These are phyloP conservation scores for Erythrophleum ivorense DNA, from an alignment of 331 rosid species.

Conservation along the genomic window DNA sequence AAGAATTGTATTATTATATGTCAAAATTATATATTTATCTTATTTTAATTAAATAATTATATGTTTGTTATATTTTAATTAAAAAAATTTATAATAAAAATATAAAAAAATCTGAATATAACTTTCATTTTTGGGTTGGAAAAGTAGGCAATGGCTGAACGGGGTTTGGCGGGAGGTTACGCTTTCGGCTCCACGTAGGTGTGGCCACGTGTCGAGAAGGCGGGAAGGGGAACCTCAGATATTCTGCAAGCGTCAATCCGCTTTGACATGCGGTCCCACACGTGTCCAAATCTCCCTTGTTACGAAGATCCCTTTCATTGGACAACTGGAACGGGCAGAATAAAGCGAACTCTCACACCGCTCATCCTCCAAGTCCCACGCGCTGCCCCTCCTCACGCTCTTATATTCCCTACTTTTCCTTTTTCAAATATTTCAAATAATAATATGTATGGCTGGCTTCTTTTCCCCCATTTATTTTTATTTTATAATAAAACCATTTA, in stretches of 20 bases:
- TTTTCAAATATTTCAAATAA: background rate
- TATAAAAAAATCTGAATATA: too few relatives aligned
- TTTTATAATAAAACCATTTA: too few relatives aligned
- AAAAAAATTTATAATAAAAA: too few relatives aligned
- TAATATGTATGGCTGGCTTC: too few relatives aligned
- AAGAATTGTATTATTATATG: too few relatives aligned
- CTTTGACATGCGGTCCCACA: conserved; percentile 39
- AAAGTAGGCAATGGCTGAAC: background rate
- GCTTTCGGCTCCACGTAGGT: conserved; percentile 7
- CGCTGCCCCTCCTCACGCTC: conserved; percentile 31
- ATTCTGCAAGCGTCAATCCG: conserved; percentile 21
- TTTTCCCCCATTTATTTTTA: too few relatives aligned
- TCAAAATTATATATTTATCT: too few relatives aligned
- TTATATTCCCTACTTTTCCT: too few relatives aligned
- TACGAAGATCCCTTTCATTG: conserved; percentile 32
- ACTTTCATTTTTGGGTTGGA: background rate
- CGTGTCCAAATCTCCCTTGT: conserved; percentile 29
- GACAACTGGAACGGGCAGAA: conserved; percentile 38
- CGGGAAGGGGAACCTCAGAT: conserved; percentile 31
- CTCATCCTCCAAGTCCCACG: background rate
- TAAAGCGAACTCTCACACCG: background rate
- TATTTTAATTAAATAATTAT: too few relatives aligned
- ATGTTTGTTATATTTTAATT: too few relatives aligned
- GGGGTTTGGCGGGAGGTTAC: background rate
- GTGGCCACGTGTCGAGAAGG: conserved; percentile 37